Percentiles rank a stretch among this genome's conserved stretches.
Conservation (phyloP, 305 asterid species). For the Fraxinus dipetala region DNA sequence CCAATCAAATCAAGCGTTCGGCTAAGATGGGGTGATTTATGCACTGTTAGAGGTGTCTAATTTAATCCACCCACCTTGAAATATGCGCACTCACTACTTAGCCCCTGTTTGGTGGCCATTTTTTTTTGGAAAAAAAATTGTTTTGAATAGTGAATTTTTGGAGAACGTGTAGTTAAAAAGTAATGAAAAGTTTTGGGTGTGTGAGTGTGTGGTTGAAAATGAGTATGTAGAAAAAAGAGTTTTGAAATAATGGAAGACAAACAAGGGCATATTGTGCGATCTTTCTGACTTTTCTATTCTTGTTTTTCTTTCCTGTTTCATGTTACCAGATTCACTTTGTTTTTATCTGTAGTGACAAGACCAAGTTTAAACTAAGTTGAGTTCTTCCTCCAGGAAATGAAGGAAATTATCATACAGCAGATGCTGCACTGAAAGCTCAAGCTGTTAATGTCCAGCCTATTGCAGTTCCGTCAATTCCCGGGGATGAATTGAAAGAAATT, state of each 20-base stretch:
- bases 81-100: not conserved
- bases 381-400: slow-evolving; percentile 43
- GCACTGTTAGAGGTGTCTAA: not conserved
- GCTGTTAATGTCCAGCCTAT: slow-evolving; percentile 21
- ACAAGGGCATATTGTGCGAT: not conserved
- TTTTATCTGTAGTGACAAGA: slow-evolving; percentile 1
- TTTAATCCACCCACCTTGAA: not conserved
- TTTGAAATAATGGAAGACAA: too few species aligned
- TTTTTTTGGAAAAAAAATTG: too few species aligned
- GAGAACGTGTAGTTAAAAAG: too few species aligned
- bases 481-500: slow-evolving; percentile 40
- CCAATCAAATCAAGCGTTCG: not conserved
- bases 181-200: too few species aligned
- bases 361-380: slow-evolving; percentile 5
- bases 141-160: too few species aligned
- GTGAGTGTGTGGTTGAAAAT: too few species aligned
- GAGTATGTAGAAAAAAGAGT: too few species aligned
- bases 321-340: not conserved
- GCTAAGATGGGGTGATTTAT: slow-evolving; percentile 1
- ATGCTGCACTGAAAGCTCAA: slow-evolving; percentile 33
- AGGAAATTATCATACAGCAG: slow-evolving; percentile 46
- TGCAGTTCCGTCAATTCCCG: slow-evolving; percentile 38
- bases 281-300: not conserved
- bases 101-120: too few species aligned
- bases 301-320: slow-evolving; percentile 9